phyloP scores from a whole-genome alignment of 768 basidiomycete genomes.

The Amanita polypyramis region DNA sequence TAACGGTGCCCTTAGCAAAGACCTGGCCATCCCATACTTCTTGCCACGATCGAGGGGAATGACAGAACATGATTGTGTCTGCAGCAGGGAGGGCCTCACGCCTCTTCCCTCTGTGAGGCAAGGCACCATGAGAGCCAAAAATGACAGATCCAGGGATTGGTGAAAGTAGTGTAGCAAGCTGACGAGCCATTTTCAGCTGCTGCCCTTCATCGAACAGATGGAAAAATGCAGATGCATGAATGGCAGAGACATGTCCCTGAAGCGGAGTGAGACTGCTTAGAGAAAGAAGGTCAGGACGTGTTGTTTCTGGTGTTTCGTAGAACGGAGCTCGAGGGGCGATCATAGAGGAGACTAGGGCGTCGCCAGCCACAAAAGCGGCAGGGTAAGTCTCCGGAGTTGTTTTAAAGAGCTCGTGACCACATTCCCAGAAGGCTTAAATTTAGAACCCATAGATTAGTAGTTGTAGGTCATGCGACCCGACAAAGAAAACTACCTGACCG shows the following conservation, averaged over 20 bases:
- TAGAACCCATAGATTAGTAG: not conserved
- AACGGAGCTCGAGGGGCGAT: constrained; percentile 20
- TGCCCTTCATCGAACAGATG: constrained; percentile 25
- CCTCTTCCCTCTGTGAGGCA: constrained; percentile 20
- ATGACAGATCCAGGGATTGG: constrained; percentile 23
- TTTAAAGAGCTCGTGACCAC: constrained; percentile 51
- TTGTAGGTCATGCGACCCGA: not conserved
- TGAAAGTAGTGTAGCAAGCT: constrained; percentile 21
- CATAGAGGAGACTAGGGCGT: constrained; percentile 36
- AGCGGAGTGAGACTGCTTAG: constrained; percentile 19
- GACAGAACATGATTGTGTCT: constrained; percentile 23
- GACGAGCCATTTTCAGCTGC: constrained; percentile 20
- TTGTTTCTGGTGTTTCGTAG: constrained; percentile 6
- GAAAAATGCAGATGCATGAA: constrained; percentile 29
- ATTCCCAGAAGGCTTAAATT: constrained; percentile 52
- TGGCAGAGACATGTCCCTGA: constrained; percentile 34
- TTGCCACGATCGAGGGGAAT: constrained; percentile 26
- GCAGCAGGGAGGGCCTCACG: not conserved
- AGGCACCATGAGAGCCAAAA: constrained; percentile 27
- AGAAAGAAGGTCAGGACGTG: constrained; percentile 8
- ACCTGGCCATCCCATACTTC: constrained; percentile 24
- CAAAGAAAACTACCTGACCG: constrained; percentile 15
- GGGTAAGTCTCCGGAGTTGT: constrained; percentile 42
- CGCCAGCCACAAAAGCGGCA: constrained; percentile 43
- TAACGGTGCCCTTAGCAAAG: constrained; percentile 20